Base-by-base conservation (phyloP, 2,329 filamentous ascomycete species). In the Aspergillus jensenii region DNA sequence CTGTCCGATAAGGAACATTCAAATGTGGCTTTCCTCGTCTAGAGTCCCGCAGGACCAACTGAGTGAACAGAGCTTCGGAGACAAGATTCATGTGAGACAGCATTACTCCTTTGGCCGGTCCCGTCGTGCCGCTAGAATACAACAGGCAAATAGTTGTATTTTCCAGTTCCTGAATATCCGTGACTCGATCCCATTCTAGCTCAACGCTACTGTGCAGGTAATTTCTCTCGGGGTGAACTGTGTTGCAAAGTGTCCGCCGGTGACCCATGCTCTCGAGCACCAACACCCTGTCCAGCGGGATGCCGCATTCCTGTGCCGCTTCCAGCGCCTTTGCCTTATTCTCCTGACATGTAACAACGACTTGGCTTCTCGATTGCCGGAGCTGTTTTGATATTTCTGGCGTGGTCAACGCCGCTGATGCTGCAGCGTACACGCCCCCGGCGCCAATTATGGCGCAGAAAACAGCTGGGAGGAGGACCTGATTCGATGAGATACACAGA, bases 391-490 rank as follows among this genome's bases (percentile, higher is more conserved):
- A 44, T 3, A 62, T 41, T 31, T 62, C 61, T 15, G 47, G 12
- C 3, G 17, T 82, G 80, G 25, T 78, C 76, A 43, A 79, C 79
- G 67, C 82, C 82, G 51, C 77, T 77, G 25, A 81, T 68, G 21
- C 83, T 59, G 19, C 81, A 59, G 82, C 83, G 63, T 84, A 87
- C 25, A 87, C 78, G 17, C 84, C 85, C 1, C 81, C 84, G 2
- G 84, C 83, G 3, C 82, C 84, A 46, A 87, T 76, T 52, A 85
- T 79, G 14, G 80, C 82, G 61, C 79, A 87, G 65, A 84, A 83
- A 1, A 84, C 62, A 12, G 79, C 75, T 0, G 83, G 79, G 0
- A 87, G 74, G 5, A 85, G 74, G 46, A 80, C 79, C 62, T 87
- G 82, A 2, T 85, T 85, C 0, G 81, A 80, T 1, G 82, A 84